These are phyloP conservation scores for Cordia subcordata DNA, from an alignment of 257 asterid genomes.

Conservation along the genomic window DNA sequence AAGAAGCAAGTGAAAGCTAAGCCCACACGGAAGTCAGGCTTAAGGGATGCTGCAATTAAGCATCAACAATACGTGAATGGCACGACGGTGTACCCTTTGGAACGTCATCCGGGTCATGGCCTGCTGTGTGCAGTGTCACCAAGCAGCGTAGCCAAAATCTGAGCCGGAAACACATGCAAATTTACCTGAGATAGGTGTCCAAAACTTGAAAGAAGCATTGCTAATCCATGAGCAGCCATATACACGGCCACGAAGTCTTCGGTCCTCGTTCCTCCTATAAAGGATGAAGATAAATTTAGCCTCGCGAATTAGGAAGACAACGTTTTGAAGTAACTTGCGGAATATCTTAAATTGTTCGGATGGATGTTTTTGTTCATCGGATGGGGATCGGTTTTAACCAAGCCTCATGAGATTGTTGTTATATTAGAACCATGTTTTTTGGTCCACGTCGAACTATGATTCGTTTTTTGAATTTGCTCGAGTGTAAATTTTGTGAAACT, in stretches of 20 bases:
- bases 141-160: slow-evolving; percentile 9
- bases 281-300: background rate
- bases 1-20: slow-evolving; percentile 44
- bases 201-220: too few relatives aligned
- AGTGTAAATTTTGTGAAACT: background rate
- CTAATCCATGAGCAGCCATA: too few relatives aligned
- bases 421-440: background rate
- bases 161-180: background rate
- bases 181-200: background rate
- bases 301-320: background rate
- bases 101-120: slow-evolving; percentile 72
- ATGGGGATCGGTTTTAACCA: background rate
- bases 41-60: slow-evolving; percentile 50
- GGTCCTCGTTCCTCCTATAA: too few relatives aligned
- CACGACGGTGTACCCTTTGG: slow-evolving; percentile 78
- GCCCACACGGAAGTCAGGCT: slow-evolving; percentile 7
- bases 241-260: too few relatives aligned
- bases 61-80: slow-evolving; percentile 61
- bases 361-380: background rate
- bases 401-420: background rate
- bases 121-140: slow-evolving; percentile 69
- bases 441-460: background rate
- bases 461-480: background rate
- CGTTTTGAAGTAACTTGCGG: too few relatives aligned
- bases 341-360: too few relatives aligned